phyloP scores from a whole-genome alignment of 1,284 basidiomycete genomes.

The Cutaneotrichosporon spelunceum region DNA sequence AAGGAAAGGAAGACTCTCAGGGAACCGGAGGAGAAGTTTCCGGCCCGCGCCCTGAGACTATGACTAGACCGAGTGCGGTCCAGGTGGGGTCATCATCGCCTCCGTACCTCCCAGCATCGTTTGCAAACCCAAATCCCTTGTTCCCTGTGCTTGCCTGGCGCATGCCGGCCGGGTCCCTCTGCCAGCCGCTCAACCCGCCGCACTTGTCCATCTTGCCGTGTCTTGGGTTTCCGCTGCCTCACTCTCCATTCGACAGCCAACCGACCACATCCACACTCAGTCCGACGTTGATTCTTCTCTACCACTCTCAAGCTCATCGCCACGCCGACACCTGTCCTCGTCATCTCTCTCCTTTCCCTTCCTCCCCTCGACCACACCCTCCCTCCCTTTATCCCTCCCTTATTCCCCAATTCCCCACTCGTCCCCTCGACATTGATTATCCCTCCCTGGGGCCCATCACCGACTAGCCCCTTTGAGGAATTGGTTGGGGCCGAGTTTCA shows the following conservation, averaged over 20 bases:
- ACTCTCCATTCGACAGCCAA: too few relatives aligned
- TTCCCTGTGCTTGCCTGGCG: too few relatives aligned
- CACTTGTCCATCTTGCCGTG: too few relatives aligned
- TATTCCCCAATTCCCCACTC: neutral
- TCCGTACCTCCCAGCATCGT: too few relatives aligned
- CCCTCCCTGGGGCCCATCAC: neutral
- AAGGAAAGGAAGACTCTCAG: neutral
- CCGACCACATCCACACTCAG: neutral
- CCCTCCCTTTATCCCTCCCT: neutral
- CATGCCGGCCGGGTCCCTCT: too few relatives aligned
- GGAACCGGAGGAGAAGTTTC: too few relatives aligned
- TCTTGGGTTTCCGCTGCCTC: too few relatives aligned
- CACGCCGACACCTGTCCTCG: neutral
- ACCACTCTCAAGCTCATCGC: neutral
- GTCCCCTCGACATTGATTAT: neutral
- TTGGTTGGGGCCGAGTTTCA: neutral
- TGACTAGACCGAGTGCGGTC: too few relatives aligned
- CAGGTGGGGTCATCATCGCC: too few relatives aligned
- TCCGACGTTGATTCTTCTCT: neutral
- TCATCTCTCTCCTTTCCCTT: neutral
- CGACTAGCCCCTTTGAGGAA: neutral
- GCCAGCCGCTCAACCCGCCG: too few relatives aligned
- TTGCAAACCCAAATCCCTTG: too few relatives aligned
- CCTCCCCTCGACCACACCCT: neutral
- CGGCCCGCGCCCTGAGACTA: too few relatives aligned